Conservation (phyloP, 1,284 basidiomycete species). For the Blastosporella zonata region DNA sequence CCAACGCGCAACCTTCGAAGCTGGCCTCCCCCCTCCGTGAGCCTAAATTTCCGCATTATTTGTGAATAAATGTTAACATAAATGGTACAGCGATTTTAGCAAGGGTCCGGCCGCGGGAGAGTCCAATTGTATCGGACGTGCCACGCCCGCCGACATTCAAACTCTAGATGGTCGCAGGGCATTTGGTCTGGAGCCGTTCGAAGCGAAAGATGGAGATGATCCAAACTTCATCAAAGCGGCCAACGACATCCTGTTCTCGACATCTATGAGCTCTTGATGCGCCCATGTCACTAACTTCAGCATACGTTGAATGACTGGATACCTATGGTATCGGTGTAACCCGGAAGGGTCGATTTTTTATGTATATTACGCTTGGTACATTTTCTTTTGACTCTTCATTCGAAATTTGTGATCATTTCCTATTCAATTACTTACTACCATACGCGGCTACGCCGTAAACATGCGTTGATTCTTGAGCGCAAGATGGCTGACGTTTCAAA, state of each 20-base stretch:
- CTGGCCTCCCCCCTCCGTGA: constrained; percentile 58
- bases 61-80: not conserved
- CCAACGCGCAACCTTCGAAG: constrained; percentile 55
- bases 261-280: too few species aligned
- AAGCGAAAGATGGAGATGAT: not conserved
- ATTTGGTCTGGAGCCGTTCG: constrained; percentile 24
- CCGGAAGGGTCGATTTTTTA: too few species aligned
- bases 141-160: constrained; percentile 40
- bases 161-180: constrained; percentile 28
- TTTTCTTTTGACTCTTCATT: too few species aligned
- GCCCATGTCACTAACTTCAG: too few species aligned
- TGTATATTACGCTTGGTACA: too few species aligned
- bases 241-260: constrained; percentile 16
- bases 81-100: constrained; percentile 60
- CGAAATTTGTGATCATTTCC: too few species aligned
- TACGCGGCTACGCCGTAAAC: too few species aligned
- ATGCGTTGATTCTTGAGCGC: too few species aligned
- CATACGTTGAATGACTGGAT: too few species aligned
- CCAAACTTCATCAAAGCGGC: constrained; percentile 18
- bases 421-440: too few species aligned
- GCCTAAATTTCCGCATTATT: constrained; percentile 20
- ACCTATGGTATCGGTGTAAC: too few species aligned
- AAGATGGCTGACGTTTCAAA: too few species aligned
- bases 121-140: constrained; percentile 51
- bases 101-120: constrained; percentile 76